phyloP scores from a whole-genome alignment of 2,329 filamentous ascomycete genomes.

The Paraphoma sp. region DNA sequence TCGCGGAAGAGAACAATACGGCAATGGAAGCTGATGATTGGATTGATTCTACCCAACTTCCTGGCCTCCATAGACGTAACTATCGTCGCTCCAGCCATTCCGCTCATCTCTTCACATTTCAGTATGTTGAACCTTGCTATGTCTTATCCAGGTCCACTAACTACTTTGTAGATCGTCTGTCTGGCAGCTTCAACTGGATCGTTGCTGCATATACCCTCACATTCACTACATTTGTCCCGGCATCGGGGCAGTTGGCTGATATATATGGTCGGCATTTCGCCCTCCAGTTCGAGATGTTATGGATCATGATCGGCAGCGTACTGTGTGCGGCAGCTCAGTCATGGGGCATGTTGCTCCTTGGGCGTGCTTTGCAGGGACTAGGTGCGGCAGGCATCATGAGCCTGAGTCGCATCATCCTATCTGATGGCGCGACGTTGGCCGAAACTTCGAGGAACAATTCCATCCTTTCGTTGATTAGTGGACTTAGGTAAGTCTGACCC shows the following conservation, averaged over 20 bases:
- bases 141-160: not conserved
- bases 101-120: constrained; percentile 71
- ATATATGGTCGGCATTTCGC: constrained; percentile 68
- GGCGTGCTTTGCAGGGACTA: constrained; percentile 68
- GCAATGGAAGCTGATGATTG: constrained; percentile 65
- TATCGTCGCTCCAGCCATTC: constrained; percentile 66
- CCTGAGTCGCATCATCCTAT: constrained; percentile 67
- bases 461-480: constrained; percentile 69
- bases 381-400: constrained; percentile 68
- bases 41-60: constrained; percentile 66
- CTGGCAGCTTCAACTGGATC: constrained; percentile 64
- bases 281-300: constrained; percentile 63
- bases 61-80: constrained; percentile 70
- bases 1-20: constrained; percentile 48
- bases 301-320: constrained; percentile 63
- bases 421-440: constrained; percentile 71
- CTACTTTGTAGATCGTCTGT: constrained; percentile 58
- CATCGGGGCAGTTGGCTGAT: constrained; percentile 69
- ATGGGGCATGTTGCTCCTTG: constrained; percentile 67
- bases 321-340: constrained; percentile 66
- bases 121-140: constrained; percentile 47
- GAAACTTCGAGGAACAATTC: constrained; percentile 72
- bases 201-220: constrained; percentile 73
- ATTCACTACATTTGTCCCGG: constrained; percentile 70
- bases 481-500: constrained; percentile 49